Percentiles rank a stretch among this genome's conserved stretches.
Evolutionary conservation across 306 rosid species (phyloP).

Genomic region (Biancaea sappan): DNA sequence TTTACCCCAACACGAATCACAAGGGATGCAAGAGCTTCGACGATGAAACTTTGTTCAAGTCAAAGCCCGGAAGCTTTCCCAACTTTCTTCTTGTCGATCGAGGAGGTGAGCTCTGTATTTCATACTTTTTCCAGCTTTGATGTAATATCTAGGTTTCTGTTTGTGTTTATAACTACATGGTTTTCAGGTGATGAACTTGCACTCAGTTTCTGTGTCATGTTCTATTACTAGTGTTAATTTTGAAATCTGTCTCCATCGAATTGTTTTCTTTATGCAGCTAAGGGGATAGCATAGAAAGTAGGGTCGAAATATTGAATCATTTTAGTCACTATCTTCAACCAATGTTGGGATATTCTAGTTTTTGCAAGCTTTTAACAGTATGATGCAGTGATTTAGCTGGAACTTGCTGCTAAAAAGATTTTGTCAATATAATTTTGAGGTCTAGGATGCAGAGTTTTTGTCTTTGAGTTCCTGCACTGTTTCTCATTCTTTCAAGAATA

Average conservation of each 20-base stretch:
- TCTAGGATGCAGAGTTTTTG: not conserved
- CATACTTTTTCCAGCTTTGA: not conserved
- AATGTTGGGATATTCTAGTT: slow-evolving; percentile 18
- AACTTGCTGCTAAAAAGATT: slow-evolving; percentile 20
- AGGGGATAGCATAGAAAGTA: slow-evolving; percentile 23
- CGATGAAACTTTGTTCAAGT: slow-evolving; percentile 59
- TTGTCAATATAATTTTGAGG: not conserved
- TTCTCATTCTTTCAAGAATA: not conserved
- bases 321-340: not conserved
- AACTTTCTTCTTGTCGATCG: slow-evolving; percentile 86
- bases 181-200: not conserved
- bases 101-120: slow-evolving; percentile 59
- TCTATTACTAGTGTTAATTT: slow-evolving; percentile 16
- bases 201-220: slow-evolving; percentile 4
- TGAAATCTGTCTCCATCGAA: slow-evolving; percentile 26
- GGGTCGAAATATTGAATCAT: not conserved
- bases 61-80: slow-evolving; percentile 77
- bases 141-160: not conserved
- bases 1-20: slow-evolving; percentile 77
- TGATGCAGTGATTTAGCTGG: slow-evolving; percentile 2
- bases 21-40: slow-evolving; percentile 69
- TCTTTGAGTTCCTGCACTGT: not conserved
- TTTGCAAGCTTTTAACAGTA: not conserved
- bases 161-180: not conserved
- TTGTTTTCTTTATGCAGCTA: slow-evolving; percentile 1